Conservation (phyloP, 225 moss, liverwort and hornwort species). For the Asterella californica region DNA sequence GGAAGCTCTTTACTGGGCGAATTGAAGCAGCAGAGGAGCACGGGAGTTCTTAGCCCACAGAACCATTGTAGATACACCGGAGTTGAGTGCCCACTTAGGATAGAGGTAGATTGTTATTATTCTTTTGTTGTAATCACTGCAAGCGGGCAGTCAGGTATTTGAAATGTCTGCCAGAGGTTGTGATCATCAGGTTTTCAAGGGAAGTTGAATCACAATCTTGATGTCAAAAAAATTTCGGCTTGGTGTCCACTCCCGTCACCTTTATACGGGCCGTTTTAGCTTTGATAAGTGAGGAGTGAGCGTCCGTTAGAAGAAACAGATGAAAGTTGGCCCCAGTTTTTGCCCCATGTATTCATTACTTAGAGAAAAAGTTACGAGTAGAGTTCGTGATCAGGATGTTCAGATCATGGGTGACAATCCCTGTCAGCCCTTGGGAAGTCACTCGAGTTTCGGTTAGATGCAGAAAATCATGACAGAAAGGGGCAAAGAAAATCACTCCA, state of each 20-base stretch:
- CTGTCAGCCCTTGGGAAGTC: slow-evolving; percentile 2
- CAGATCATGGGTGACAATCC: slow-evolving; percentile 4
- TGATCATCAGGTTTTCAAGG: background rate
- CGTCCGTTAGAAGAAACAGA: background rate
- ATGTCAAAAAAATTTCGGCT: background rate
- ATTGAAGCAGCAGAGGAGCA: slow-evolving; percentile 59
- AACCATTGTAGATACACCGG: background rate
- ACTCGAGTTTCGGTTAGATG: background rate
- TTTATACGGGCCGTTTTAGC: slow-evolving; percentile 3
- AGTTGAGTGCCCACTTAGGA: background rate
- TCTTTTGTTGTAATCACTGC: background rate
- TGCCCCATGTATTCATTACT: slow-evolving; percentile 12
- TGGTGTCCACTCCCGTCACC: background rate
- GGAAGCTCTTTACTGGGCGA: slow-evolving; percentile 69
- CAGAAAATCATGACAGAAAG: background rate
- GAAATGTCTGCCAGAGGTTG: background rate
- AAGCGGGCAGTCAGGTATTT: background rate
- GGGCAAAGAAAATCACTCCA: background rate
- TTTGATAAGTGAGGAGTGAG: slow-evolving; percentile 4
- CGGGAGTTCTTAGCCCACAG: background rate
- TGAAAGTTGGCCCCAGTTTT: slow-evolving; percentile 1
- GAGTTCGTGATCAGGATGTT: slow-evolving; percentile 1
- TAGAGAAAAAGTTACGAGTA: slow-evolving; percentile 7
- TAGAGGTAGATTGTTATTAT: background rate
- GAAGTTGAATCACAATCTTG: background rate